These are phyloP conservation scores for Stylonectria norvegica DNA, from an alignment of 2,329 filamentous ascomycete genomes.

Conservation along the genomic window DNA sequence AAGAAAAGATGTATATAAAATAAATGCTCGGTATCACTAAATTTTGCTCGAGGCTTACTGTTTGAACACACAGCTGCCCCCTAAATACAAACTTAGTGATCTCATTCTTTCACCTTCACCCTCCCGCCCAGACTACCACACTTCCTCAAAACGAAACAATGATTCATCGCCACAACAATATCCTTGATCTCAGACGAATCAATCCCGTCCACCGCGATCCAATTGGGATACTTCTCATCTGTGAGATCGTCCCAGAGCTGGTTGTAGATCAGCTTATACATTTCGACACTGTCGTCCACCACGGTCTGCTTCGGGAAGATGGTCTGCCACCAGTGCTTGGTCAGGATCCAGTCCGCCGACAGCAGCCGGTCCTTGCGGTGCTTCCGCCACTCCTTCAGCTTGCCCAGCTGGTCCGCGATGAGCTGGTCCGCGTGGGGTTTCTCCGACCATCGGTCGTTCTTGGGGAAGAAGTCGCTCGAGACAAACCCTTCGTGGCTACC, in stretches of 20 bases:
- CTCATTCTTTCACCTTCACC: slow-evolving; percentile 8
- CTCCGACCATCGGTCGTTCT: slow-evolving; percentile 23
- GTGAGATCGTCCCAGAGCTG: slow-evolving; percentile 24
- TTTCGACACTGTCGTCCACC: slow-evolving; percentile 7
- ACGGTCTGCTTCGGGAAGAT: slow-evolving; percentile 5
- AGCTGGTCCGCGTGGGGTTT: slow-evolving; percentile 10
- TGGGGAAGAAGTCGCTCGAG: slow-evolving; percentile 23
- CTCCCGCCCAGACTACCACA: slow-evolving; percentile 24
- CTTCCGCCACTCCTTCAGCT: slow-evolving; percentile 12
- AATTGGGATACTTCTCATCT: slow-evolving; percentile 30
- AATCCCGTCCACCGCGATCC: slow-evolving; percentile 31
- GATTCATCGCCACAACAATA: slow-evolving; percentile 1
- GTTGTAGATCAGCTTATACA: slow-evolving; percentile 22
- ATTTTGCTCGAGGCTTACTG: no score
- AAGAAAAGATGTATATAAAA: no score
- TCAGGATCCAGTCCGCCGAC: slow-evolving; percentile 28
- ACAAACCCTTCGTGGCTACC: slow-evolving; percentile 29
- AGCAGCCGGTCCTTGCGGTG: slow-evolving; percentile 14
- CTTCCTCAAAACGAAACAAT: slow-evolving; percentile 27
- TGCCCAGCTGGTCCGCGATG: slow-evolving; percentile 19
- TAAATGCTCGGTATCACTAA: no score
- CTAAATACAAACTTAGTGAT: background rate
- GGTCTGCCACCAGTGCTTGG: slow-evolving; percentile 10
- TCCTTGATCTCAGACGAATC: slow-evolving; percentile 17
- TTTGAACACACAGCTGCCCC: no score